Evolutionary conservation across 495 filamentous ascomycete genomes (phyloP).

Genomic region (Rusavskia elegans): DNA sequence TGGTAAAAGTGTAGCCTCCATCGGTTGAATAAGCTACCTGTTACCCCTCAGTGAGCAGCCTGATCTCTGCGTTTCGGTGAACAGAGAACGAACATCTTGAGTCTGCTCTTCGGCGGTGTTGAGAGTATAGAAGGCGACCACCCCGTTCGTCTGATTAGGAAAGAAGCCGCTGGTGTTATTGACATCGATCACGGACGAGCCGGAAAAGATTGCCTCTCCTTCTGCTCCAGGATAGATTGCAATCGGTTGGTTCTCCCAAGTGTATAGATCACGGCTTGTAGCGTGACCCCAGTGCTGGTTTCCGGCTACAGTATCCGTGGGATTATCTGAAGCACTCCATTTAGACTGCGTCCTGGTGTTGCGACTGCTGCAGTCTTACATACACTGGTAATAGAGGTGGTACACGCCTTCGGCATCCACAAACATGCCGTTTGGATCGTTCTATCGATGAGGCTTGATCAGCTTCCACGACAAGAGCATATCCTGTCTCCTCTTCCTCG

Average conservation of each 20-base stretch:
- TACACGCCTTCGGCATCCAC: conserved; percentile 28
- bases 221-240: conserved; percentile 31
- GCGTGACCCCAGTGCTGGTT: conserved; percentile 41
- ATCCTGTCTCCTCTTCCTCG: too few species aligned
- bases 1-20: conserved; percentile 35
- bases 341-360: neutral
- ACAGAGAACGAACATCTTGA: conserved; percentile 15
- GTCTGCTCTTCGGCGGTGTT: conserved; percentile 27
- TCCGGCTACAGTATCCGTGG: conserved; percentile 27
- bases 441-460: conserved; percentile 10
- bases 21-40: conserved; percentile 40
- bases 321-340: conserved; percentile 22
- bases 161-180: conserved; percentile 45
- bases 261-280: conserved; percentile 32
- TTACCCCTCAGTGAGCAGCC: neutral
- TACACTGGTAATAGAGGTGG: conserved; percentile 39
- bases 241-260: conserved; percentile 36
- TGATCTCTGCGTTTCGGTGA: neutral
- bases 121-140: conserved; percentile 41
- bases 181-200: conserved; percentile 33
- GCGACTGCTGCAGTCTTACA: conserved; percentile 11
- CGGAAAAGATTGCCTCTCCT: conserved; percentile 35
- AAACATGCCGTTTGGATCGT: conserved; percentile 44
- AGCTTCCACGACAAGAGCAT: too few species aligned
- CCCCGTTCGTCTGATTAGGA: conserved; percentile 28